A percentile compares a stretch with the other conserved stretches of the same genome.
Conservation (phyloP, 148 eudicot species). For the Amaranthus palmeri region DNA sequence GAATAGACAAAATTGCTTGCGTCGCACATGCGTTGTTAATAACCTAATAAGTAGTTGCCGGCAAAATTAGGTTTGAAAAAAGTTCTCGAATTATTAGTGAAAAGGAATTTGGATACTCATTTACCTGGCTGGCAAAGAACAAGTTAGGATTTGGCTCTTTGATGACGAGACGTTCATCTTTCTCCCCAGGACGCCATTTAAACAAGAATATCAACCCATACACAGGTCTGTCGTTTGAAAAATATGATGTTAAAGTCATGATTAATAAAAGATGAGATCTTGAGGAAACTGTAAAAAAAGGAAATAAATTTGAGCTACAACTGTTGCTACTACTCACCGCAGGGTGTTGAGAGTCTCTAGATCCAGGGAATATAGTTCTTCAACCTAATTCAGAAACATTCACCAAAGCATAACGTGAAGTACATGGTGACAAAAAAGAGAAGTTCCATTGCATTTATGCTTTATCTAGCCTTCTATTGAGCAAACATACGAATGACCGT, state of each 20-base stretch:
- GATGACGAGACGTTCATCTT: conserved; percentile 73
- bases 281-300: neutral
- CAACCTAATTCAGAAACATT: conserved; percentile 64
- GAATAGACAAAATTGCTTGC: conserved; percentile 97
- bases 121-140: conserved; percentile 97
- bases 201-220: conserved; percentile 93
- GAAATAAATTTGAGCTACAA: neutral
- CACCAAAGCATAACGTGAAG: neutral
- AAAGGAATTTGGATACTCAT: conserved; percentile 9
- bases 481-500: neutral
- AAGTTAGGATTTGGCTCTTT: conserved; percentile 93
- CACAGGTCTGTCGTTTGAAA: conserved; percentile 60
- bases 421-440: conserved; percentile 3
- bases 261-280: neutral
- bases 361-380: conserved; percentile 96
- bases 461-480: neutral
- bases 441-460: neutral
- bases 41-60: conserved; percentile 40
- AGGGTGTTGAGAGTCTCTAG: conserved; percentile 74
- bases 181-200: conserved; percentile 96
- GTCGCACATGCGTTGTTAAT: conserved; percentile 99
- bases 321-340: conserved; percentile 36
- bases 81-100: neutral
- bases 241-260: neutral
- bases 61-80: neutral